These are phyloP conservation scores for Xylariomycetidae sp. DNA, from an alignment of 2,329 filamentous ascomycete genomes.

Conservation along the genomic window DNA sequence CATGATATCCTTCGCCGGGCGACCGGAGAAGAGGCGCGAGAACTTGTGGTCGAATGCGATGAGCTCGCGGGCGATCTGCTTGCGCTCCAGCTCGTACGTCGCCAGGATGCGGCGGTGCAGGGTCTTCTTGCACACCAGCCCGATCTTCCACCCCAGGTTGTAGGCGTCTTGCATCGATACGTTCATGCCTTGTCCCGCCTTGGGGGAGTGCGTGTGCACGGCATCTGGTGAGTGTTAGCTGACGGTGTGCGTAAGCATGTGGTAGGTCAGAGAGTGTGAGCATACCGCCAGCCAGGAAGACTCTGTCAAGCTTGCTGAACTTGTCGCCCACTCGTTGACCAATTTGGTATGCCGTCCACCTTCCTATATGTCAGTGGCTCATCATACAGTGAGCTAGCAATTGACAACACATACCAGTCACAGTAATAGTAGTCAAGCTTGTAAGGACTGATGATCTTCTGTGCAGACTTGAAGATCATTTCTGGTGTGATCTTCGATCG, in stretches of 20 bases:
- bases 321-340: constrained; percentile 56
- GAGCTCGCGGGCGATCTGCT: constrained; percentile 52
- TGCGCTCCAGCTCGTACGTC: constrained; percentile 40
- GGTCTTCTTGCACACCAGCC: constrained; percentile 27
- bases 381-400: too few relatives aligned
- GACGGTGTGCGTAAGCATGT: too few relatives aligned
- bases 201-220: constrained; percentile 66
- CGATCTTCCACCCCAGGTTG: constrained; percentile 50
- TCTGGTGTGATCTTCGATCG: constrained; percentile 58
- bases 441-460: constrained; percentile 61
- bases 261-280: too few relatives aligned
- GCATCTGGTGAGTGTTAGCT: constrained; percentile 43
- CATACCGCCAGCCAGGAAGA: constrained; percentile 61
- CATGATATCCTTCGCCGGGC: constrained; percentile 47
- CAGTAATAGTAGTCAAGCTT: constrained; percentile 57
- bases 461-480: constrained; percentile 55
- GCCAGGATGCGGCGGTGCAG: constrained; percentile 28
- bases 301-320: constrained; percentile 49
- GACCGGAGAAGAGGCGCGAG: constrained; percentile 41
- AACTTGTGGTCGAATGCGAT: constrained; percentile 50
- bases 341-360: constrained; percentile 49
- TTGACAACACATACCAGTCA: constrained; percentile 46
- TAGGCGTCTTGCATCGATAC: constrained; percentile 54
- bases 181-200: constrained; percentile 66
- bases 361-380: background rate